A percentile compares a stretch with the other conserved stretches of the same genome.
Evolutionary conservation across 192 early-diverging fungal species (phyloP).

Genomic region (Phycomyces blakesleeanus): DNA sequence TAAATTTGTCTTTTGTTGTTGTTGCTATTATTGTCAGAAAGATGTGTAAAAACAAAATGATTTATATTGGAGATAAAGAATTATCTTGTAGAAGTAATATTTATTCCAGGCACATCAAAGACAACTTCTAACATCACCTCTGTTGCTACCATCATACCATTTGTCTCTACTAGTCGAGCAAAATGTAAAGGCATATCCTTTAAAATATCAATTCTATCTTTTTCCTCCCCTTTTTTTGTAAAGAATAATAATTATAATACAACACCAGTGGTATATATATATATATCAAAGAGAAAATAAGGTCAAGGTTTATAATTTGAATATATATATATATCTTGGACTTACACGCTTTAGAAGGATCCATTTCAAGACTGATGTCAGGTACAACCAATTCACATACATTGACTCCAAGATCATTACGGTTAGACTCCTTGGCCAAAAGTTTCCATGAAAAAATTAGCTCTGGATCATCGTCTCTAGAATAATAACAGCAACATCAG

Average conservation of each 20-base stretch:
- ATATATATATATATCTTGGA: too few species aligned
- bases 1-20: too few species aligned
- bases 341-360: slow-evolving; percentile 1
- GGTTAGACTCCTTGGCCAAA: background rate
- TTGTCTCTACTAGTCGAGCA: background rate
- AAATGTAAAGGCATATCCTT: background rate
- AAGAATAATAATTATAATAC: background rate
- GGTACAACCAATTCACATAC: slow-evolving; percentile 6
- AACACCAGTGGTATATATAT: background rate
- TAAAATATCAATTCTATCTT: background rate
- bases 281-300: background rate
- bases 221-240: background rate
- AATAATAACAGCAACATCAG: background rate
- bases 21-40: too few species aligned
- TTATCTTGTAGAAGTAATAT: background rate
- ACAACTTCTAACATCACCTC: background rate
- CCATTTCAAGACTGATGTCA: slow-evolving; percentile 1
- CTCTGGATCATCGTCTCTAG: slow-evolving; percentile 10
- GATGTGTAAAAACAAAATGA: background rate
- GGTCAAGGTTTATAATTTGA: too few species aligned
- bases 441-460: slow-evolving; percentile 3
- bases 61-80: background rate
- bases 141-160: background rate
- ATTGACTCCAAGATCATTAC: background rate
- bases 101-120: background rate